Evolutionary conservation across 2,329 filamentous ascomycete species (phyloP), one percentile per base, ranked within the genome.

Genomic region (Proliferodiscus dingleyae): DNA sequence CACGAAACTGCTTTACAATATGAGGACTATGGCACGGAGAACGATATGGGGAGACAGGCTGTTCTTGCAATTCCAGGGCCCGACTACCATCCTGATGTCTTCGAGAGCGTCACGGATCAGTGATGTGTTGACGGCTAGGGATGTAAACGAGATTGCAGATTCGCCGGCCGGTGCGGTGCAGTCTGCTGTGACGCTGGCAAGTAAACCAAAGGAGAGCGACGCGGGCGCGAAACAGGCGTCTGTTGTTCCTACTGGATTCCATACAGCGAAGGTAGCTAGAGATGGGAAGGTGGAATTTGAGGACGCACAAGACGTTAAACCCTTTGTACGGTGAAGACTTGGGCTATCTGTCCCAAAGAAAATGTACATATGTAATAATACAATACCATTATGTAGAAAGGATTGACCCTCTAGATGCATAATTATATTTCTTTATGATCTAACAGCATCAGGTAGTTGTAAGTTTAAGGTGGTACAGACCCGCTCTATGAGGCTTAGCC

Each of bases 41-140:
- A 87, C 87, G 1, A 86, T 98, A 46, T 97, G 89, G 88, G 93
- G 93, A 18, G 93, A 98, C 64, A 72, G 91, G 68, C 73, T 97
- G 21, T 97, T 97, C 67, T 71, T 98, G 24, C 86, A 87, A 61
- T 96, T 98, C 64, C 78, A 83, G 46, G 93, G 93, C 0, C 93
- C 93, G 2, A 80, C 79, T 5, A 96, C 87, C 2, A 78, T 98
- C 39, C 74, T 97, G 34, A 72, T 98, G 59, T 94, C 95, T 53
- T 94, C 89, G 42, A 81, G 91, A n/a, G 89, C 83, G 11, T 80
- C 87, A 18, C 77, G 85, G 13, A 70, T 95, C 34, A 81, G 80
- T 43, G 91, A 98, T 54, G 78, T 87, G 2, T 71, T 98, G 54
- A 87, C 83, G 4, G 73, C 76, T 22, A 78, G 83, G 40, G 84